Percentiles rank a stretch among this genome's conserved stretches.
Evolutionary conservation across 345 rosid species (phyloP).

Genomic region (Geranium rotundifolium): DNA sequence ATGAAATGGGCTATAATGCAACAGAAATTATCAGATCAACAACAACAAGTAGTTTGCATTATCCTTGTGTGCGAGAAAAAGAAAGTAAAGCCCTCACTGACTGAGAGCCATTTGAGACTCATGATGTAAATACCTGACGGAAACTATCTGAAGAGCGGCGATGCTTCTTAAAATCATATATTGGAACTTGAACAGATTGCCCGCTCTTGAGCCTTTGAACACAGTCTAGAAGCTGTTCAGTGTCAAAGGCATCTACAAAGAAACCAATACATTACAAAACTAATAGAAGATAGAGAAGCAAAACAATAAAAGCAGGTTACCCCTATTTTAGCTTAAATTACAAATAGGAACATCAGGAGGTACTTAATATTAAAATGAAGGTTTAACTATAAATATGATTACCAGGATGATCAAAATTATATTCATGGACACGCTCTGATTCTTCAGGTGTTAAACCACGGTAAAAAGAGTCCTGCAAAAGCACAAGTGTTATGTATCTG

Average conservation of each 20-base stretch:
- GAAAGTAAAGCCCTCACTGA: background rate
- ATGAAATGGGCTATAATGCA: background rate
- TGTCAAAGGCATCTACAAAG: conserved; percentile 82
- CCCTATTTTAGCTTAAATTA: background rate
- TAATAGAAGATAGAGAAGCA: background rate
- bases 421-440: conserved; percentile 68
- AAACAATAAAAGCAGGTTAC: background rate
- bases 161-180: conserved; percentile 86
- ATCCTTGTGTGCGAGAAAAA: background rate
- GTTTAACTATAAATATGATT: conserved; percentile 4
- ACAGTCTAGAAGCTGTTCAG: conserved; percentile 94
- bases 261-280: background rate
- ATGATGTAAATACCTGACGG: conserved; percentile 50
- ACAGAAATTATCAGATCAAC: background rate
- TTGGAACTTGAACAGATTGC: conserved; percentile 76
- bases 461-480: conserved; percentile 79
- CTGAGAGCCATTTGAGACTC: background rate
- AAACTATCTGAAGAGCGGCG: conserved; percentile 73
- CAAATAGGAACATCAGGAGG: background rate
- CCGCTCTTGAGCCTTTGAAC: conserved; percentile 56
- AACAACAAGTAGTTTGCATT: background rate
- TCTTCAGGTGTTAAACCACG: conserved; percentile 87
- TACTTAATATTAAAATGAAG: background rate
- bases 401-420: conserved; percentile 99
- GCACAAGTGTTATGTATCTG: background rate